Base-by-base conservation (phyloP, 192 early-diverging fungal genomes). In the Diversispora epigaea region DNA sequence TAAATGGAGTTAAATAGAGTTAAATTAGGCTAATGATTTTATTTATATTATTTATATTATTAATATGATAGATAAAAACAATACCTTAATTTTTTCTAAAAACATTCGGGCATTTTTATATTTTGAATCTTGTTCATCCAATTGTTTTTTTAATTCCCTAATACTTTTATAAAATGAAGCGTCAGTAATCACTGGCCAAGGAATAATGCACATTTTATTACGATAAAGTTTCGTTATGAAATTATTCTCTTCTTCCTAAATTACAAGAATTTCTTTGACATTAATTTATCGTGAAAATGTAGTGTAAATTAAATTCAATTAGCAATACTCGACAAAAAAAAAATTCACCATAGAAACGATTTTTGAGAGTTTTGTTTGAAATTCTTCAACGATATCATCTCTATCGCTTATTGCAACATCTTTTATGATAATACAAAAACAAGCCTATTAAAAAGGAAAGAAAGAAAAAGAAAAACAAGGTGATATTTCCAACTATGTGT, bases 121-220 rank as follows among this genome's bases (percentile, higher is more conserved):
- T 41, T 60, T 17, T 12, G 71, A 60, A 47, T 73, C 45, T 50
- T 73, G 68, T 1, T 14, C 11, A 32, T 73, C 71, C 43, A 73
- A 14, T 63, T 73, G 46, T 22, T 22, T 41, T 40, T 73, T 73
- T 1, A 73, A 50, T 50, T 62, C 40, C 4, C 62, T 40, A 7
- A 73, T 46, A 5, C 58, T 62, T 19, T 45, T 63, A 43, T 73
- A 73, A 73, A 73, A 73, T 46, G 56, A 22, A 8, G 76, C 19
- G 5, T 77, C 76, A 71, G 54, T 77, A 12, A 77, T 71, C 4
- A 77, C 41, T 60, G 76, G 76, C 76, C 76, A 77, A 58, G 76
- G 68, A 47, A 71, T 6, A 43, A 77, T 77, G 7, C 56, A 49
- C 67, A 77, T 77, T 60, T 60, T 60, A 14, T 52, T 64, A 21